Evolutionary conservation across 2,329 filamentous ascomycete genomes (phyloP).

Genomic region (Epichloe bromicola): DNA sequence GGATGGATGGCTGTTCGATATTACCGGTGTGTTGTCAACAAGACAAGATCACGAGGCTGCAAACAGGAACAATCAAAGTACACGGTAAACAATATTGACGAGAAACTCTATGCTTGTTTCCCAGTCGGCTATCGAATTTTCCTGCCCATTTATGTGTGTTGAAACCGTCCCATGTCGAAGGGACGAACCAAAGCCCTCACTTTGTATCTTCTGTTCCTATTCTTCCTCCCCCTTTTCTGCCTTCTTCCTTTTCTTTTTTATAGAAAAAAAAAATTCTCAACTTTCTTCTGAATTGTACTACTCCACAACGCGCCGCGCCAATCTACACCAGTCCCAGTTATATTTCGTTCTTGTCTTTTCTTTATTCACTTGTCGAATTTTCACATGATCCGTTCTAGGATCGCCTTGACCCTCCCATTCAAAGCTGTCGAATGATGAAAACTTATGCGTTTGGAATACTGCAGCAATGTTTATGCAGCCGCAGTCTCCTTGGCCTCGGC

Average conservation of each 20-base stretch:
- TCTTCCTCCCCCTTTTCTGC: no score
- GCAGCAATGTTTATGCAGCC: slow-evolving; percentile 3
- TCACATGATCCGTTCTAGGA: not conserved
- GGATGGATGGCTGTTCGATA: no score
- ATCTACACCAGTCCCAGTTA: not conserved
- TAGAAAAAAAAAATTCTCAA: not conserved
- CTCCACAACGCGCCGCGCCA: slow-evolving; percentile 1
- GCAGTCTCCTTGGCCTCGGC: slow-evolving; percentile 20
- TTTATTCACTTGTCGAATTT: not conserved
- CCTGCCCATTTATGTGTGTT: no score
- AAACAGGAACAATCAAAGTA: no score
- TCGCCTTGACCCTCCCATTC: not conserved
- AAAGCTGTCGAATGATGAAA: not conserved
- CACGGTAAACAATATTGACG: no score
- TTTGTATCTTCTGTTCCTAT: not conserved
- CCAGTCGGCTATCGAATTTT: no score
- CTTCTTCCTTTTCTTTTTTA: not conserved
- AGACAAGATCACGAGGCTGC: no score
- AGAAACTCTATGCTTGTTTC: no score
- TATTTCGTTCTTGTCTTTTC: not conserved
- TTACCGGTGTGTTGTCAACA: no score
- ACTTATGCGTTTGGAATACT: not conserved
- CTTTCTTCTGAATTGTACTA: not conserved
- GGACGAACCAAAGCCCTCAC: no score
- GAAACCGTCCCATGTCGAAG: no score